A percentile compares a stretch with the other conserved stretches of the same genome.
phyloP scores from a whole-genome alignment of 345 rosid species.

The Noccaea caerulescens region DNA sequence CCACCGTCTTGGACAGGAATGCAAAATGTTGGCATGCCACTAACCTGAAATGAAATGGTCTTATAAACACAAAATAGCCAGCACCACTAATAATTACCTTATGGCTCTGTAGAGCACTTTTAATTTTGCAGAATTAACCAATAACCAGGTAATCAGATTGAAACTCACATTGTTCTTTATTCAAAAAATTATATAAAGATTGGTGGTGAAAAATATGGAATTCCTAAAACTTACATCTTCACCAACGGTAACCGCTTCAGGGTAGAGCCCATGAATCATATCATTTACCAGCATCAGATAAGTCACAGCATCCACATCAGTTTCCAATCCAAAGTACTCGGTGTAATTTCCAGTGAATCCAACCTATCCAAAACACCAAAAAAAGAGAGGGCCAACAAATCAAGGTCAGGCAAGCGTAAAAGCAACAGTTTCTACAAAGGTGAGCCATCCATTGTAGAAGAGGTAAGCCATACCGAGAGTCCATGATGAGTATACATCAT shows the following conservation, averaged over 20 bases:
- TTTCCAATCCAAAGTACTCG: slow-evolving; percentile 87
- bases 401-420: slow-evolving; percentile 4
- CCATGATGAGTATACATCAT: slow-evolving; percentile 99
- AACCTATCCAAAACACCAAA: slow-evolving; percentile 51
- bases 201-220: slow-evolving; percentile 7
- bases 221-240: slow-evolving; percentile 80
- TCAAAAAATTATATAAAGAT: background rate
- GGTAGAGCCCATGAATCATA: slow-evolving; percentile 91
- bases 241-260: slow-evolving; percentile 85
- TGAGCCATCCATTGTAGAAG: slow-evolving; percentile 12
- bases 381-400: slow-evolving; percentile 13
- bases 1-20: slow-evolving; percentile 93
- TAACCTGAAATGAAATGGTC: slow-evolving; percentile 60
- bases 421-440: background rate
- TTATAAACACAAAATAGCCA: slow-evolving; percentile 16
- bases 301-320: slow-evolving; percentile 89
- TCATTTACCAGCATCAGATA: slow-evolving; percentile 95
- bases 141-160: background rate
- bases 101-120: background rate
- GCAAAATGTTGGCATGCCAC: slow-evolving; percentile 98
- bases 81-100: background rate
- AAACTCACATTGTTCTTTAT: too few relatives aligned
- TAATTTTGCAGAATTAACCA: background rate
- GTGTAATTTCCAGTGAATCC: slow-evolving; percentile 90
- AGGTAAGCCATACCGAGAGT: slow-evolving; percentile 58